Percentiles rank a stretch among this genome's conserved stretches.
phyloP scores from a whole-genome alignment of 495 filamentous ascomycete species.

The Xylaria scruposa region DNA sequence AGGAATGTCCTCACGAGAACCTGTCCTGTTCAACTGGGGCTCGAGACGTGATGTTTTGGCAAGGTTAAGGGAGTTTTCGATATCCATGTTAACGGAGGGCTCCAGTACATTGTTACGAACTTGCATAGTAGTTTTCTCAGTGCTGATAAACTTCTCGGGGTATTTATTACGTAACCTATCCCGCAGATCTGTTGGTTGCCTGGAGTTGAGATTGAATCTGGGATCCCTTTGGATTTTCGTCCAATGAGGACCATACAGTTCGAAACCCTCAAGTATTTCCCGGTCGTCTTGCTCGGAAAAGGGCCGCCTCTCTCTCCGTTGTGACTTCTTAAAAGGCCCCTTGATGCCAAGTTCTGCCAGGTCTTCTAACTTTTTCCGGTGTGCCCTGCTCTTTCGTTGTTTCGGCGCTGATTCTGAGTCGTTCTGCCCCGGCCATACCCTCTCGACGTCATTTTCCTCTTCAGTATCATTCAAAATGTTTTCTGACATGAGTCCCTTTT shows the following conservation, averaged over 20 bases:
- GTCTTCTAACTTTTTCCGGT: slow-evolving; percentile 62
- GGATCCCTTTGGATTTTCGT: slow-evolving; percentile 77
- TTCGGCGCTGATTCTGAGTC: slow-evolving; percentile 41
- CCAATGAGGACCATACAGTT: slow-evolving; percentile 80
- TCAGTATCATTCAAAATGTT: slow-evolving; percentile 55
- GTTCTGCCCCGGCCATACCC: slow-evolving; percentile 31
- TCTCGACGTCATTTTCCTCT: slow-evolving; percentile 35
- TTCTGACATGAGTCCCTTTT: slow-evolving; percentile 51
- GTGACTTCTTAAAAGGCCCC: slow-evolving; percentile 60
- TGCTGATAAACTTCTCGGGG: slow-evolving; percentile 62
- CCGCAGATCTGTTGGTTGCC: slow-evolving; percentile 79
- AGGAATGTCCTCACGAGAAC: slow-evolving; percentile 51
- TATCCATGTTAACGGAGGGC: slow-evolving; percentile 47
- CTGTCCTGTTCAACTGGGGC: slow-evolving; percentile 45
- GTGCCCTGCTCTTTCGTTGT: slow-evolving; percentile 55
- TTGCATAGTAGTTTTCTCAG: slow-evolving; percentile 64
- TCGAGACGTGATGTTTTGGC: slow-evolving; percentile 43
- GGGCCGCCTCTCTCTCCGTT: slow-evolving; percentile 61
- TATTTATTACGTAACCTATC: slow-evolving; percentile 84
- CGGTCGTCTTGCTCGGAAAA: slow-evolving; percentile 81
- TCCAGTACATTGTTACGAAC: slow-evolving; percentile 47
- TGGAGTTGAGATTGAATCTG: slow-evolving; percentile 66
- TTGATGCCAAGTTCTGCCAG: slow-evolving; percentile 63
- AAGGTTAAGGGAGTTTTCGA: slow-evolving; percentile 43
- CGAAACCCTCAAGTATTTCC: slow-evolving; percentile 76